Evolutionary conservation across 2,329 filamentous ascomycete genomes (phyloP).

Genomic region (Calycina herbarum): DNA sequence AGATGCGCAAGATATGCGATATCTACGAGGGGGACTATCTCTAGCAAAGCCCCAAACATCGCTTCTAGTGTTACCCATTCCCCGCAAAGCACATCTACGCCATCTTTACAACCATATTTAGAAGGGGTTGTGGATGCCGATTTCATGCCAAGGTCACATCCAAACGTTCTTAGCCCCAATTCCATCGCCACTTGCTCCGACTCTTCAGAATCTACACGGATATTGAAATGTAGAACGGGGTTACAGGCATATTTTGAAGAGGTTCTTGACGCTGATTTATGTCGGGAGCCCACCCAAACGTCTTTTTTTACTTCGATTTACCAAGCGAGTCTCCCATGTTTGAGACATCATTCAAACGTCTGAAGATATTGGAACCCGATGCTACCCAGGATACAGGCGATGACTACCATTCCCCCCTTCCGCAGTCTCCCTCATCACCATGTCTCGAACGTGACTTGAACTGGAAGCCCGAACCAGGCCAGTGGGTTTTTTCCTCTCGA

Average conservation of each 20-base stretch:
- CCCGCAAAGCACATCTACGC: background rate
- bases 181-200: background rate
- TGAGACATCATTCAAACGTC: background rate
- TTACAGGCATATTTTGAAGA: background rate
- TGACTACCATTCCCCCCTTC: too few relatives aligned
- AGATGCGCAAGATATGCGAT: too few relatives aligned
- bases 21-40: too few relatives aligned
- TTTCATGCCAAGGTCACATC: background rate
- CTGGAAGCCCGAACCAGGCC: background rate
- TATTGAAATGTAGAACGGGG: too few relatives aligned
- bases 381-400: too few relatives aligned
- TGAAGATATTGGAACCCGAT: too few relatives aligned
- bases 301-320: background rate
- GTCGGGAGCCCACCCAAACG: background rate
- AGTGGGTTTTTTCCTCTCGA: background rate
- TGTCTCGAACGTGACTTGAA: too few relatives aligned
- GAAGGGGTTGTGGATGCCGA: background rate
- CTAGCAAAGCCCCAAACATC: too few relatives aligned
- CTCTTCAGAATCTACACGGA: too few relatives aligned
- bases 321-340: background rate
- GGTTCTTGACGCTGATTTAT: background rate
- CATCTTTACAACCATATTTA: background rate
- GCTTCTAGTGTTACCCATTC: too few relatives aligned
- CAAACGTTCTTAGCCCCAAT: background rate
- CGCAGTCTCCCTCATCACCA: too few relatives aligned